Conservation (phyloP, 768 basidiomycete species). For the Leccinum disarticulatum region DNA sequence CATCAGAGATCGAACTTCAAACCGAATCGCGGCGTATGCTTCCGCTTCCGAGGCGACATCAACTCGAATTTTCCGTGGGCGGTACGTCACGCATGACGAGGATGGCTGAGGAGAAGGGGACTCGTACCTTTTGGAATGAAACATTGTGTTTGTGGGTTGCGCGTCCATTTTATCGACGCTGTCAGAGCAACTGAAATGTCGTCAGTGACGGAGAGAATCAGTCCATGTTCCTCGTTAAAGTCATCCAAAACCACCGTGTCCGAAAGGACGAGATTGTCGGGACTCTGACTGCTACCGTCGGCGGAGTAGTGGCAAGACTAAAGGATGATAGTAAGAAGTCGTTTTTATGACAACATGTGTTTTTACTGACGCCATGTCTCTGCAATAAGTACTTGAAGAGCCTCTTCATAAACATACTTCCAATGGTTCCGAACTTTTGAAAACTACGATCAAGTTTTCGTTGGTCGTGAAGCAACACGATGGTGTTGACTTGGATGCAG, state of each 20-base stretch:
- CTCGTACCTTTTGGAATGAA: background rate
- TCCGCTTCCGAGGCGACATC: background rate
- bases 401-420: background rate
- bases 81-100: background rate
- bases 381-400: background rate
- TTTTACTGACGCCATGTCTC: background rate
- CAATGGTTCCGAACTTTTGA: background rate
- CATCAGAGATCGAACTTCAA: constrained; percentile 6
- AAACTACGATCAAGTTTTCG: background rate
- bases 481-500: background rate
- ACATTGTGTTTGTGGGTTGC: background rate
- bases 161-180: background rate
- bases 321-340: background rate
- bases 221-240: background rate
- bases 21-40: background rate
- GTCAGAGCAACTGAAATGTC: background rate
- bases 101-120: background rate
- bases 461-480: background rate
- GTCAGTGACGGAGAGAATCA: background rate
- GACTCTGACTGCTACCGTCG: background rate
- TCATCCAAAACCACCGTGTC: background rate
- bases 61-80: background rate
- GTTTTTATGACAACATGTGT: background rate
- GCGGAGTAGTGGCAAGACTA: background rate
- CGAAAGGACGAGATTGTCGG: background rate